Evolutionary conservation across 129 eudicot genomes (phyloP), one percentile per base, ranked within the genome.

Genomic region (Artemisia argyi): DNA sequence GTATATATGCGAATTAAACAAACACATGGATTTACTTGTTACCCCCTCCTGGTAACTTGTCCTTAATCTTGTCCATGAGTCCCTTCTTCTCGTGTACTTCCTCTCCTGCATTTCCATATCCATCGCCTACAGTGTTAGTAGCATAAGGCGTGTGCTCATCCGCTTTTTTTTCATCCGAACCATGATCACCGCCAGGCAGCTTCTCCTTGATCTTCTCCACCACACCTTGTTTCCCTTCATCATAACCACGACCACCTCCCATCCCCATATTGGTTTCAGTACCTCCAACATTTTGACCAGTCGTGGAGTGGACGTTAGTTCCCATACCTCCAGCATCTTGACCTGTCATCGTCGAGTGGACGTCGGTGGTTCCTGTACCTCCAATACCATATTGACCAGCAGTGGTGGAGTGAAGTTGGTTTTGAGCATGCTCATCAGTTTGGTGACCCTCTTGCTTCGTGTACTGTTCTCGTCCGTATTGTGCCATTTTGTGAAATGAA

Each of bases 201-300:
- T 89, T 89, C 46, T 86, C 85, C 86, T 86, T 89, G 68, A 89
- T 86, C 87, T 80, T 86, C 58, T 81, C 86, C 82, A 81, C 54
- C 62, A 88, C 48, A 44, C 91, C 61, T 13, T 75, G 69, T 52
- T 80, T 73, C 49, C 42, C 75, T 16, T 71, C 30, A 19, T 51
- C 76, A 62, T 69, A 60, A 5, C 56, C 76, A 1, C 68, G 51
- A 11, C 72, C 72, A 7, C 7, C 59, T 20, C 61, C 73, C 4
- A 11, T 51, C 19, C 30, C 68, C 15, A 49, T 13, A 32, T 50
- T 57, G 70, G 70, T 49, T 48, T 16, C 67, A 6, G 26, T 52
- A 51, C 48, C 53, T 12, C 76, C 76, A 10, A 65, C 42, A 9
- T 53, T 48, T 20, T 75, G 53, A n/a, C 66, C 88, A 53, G 81